These are phyloP conservation scores for Ogataea trehaloabstinens DNA, from an alignment of 805 yeast genomes.

Conservation along the genomic window DNA sequence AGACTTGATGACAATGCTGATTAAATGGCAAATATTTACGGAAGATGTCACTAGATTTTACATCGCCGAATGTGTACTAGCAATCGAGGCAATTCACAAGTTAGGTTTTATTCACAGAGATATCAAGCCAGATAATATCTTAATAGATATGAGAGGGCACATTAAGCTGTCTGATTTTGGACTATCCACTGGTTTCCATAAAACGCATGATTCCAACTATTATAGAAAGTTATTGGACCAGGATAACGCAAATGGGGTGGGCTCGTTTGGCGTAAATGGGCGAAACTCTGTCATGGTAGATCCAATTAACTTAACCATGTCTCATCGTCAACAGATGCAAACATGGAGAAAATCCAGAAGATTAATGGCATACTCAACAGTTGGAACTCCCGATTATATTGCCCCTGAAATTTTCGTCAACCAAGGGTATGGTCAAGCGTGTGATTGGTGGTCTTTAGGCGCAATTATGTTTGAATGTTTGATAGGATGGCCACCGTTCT, in stretches of 20 bases:
- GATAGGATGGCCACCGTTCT: constrained; percentile 97
- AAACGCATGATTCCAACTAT: constrained; percentile 87
- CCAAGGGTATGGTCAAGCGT: constrained; percentile 94
- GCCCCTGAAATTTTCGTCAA: constrained; percentile 93
- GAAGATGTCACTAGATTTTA: constrained; percentile 92
- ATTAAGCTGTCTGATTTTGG: constrained; percentile 73
- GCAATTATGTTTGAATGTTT: constrained; percentile 96
- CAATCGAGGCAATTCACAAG: constrained; percentile 91
- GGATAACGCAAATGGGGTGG: constrained; percentile 33
- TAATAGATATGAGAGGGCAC: constrained; percentile 64
- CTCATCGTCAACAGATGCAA: constrained; percentile 91
- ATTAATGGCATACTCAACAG: constrained; percentile 93
- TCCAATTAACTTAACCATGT: constrained; percentile 92
- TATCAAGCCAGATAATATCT: constrained; percentile 92
- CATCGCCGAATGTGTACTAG: constrained; percentile 94
- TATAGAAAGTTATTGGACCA: constrained; percentile 79
- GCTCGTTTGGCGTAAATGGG: constrained; percentile 29
- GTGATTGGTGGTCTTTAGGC: constrained; percentile 98
- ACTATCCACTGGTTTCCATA: constrained; percentile 84
- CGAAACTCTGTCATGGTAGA: constrained; percentile 87
- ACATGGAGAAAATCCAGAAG: constrained; percentile 94
- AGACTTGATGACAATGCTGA: constrained; percentile 91
- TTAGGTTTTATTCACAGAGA: constrained; percentile 95
- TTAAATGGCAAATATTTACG: constrained; percentile 89
- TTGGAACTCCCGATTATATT: constrained; percentile 94